Evolutionary conservation across 192 early-diverging fungal species (phyloP).

Genomic region (Umbelopsis sp.): DNA sequence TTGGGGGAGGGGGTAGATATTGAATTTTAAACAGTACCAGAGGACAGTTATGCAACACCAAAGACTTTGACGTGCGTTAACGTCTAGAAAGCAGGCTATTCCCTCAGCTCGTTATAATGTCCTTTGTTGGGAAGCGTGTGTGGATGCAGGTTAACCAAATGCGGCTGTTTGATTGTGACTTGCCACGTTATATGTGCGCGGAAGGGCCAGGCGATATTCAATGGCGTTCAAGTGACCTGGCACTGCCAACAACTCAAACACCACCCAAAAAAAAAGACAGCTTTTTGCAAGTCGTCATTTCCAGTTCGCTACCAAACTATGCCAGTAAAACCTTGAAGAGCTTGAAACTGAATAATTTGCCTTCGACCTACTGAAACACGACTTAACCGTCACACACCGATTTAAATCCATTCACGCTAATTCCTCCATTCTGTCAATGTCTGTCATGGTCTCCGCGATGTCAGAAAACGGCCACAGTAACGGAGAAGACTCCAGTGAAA

Average conservation of each 20-base stretch:
- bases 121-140: not conserved
- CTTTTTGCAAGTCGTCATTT: too few relatives aligned
- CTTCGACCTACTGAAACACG: not conserved
- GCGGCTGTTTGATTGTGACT: conserved; percentile 8
- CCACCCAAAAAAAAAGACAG: too few relatives aligned
- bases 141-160: not conserved
- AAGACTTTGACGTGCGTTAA: too few relatives aligned
- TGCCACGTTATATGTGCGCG: not conserved
- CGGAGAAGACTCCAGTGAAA: not conserved
- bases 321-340: not conserved
- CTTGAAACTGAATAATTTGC: not conserved
- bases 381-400: not conserved
- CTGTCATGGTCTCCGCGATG: not conserved
- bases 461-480: not conserved
- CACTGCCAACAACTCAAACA: too few relatives aligned
- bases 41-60: too few relatives aligned
- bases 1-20: too few relatives aligned
- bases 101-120: too few relatives aligned
- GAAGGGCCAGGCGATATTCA: too few relatives aligned
- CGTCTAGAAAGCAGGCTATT: too few relatives aligned
- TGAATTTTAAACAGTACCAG: too few relatives aligned
- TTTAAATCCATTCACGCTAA: not conserved
- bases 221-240: too few relatives aligned
- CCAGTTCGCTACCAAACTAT: too few relatives aligned
- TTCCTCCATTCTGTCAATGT: not conserved